These are phyloP conservation scores for Chrysoporthe cubensis DNA, from an alignment of 2,329 filamentous ascomycete genomes.

Conservation along the genomic window DNA sequence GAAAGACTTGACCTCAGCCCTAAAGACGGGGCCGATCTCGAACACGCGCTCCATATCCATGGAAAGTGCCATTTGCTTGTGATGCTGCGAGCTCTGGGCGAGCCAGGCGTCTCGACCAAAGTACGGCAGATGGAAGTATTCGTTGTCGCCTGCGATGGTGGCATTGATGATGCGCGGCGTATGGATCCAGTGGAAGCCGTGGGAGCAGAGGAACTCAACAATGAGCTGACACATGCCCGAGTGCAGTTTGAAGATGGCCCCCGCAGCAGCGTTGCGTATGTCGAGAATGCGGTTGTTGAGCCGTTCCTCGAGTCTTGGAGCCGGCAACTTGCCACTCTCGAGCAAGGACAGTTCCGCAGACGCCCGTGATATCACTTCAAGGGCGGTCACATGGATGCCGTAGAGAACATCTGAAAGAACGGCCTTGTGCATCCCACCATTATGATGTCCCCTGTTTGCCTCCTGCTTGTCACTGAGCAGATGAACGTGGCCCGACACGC, in stretches of 20 bases:
- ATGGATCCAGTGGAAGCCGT: background rate
- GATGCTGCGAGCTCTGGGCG: slow-evolving; percentile 67
- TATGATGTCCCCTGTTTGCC: background rate
- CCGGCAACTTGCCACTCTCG: background rate
- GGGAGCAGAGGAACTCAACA: background rate
- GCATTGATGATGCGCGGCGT: background rate
- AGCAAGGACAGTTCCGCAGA: background rate
- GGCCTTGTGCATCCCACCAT: background rate
- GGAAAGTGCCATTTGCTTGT: slow-evolving; percentile 72
- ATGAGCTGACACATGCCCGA: background rate
- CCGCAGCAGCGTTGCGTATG: background rate
- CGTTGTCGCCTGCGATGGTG: slow-evolving; percentile 32
- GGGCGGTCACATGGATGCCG: background rate
- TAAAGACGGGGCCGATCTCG: slow-evolving; percentile 68
- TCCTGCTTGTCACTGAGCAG: background rate
- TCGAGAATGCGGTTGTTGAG: background rate
- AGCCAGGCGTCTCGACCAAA: slow-evolving; percentile 66
- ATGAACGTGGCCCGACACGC: background rate
- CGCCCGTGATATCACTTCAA: background rate
- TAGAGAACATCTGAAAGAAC: background rate
- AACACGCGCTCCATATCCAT: slow-evolving; percentile 66
- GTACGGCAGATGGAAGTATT: slow-evolving; percentile 69
- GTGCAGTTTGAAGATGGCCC: background rate
- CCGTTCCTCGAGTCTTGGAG: background rate
- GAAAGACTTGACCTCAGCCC: slow-evolving; percentile 62